These are phyloP conservation scores for Vigna mungo DNA, from an alignment of 306 rosid species.

Conservation along the genomic window DNA sequence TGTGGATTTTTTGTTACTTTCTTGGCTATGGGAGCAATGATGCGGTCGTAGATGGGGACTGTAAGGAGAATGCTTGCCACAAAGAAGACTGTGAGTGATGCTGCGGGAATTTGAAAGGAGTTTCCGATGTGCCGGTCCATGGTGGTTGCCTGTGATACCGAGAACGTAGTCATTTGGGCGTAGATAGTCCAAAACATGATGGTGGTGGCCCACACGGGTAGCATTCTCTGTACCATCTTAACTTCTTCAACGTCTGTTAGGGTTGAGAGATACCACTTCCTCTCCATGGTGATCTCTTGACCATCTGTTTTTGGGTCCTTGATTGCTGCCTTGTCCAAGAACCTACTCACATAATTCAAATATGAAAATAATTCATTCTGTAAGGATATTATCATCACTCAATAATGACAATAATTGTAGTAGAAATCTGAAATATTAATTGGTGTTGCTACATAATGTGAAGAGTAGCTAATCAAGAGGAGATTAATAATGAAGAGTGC, in stretches of 20 bases:
- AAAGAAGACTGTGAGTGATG: constrained; percentile 74
- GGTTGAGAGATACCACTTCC: constrained; percentile 75
- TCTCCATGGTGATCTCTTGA: background rate
- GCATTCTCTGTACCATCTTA: constrained; percentile 65
- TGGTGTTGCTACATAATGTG: too few relatives aligned
- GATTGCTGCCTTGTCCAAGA: constrained; percentile 89
- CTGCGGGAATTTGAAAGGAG: constrained; percentile 72
- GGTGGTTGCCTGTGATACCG: constrained; percentile 81
- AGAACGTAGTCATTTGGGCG: constrained; percentile 90
- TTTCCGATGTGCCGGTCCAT: constrained; percentile 80
- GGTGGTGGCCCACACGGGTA: constrained; percentile 91
- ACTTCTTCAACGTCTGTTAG: constrained; percentile 89
- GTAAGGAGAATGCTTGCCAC: constrained; percentile 76
- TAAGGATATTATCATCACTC: background rate
- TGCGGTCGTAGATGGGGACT: constrained; percentile 67
- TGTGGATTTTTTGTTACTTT: constrained; percentile 61
- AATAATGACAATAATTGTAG: background rate
- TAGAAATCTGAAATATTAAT: too few relatives aligned
- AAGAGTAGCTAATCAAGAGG: too few relatives aligned
- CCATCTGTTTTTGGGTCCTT: constrained; percentile 42
- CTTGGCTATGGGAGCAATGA: constrained; percentile 59
- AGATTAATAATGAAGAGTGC: background rate
- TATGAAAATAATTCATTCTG: background rate
- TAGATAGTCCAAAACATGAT: constrained; percentile 81
- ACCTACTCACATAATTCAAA: constrained; percentile 47